Evolutionary conservation across 805 yeast species (phyloP).

Genomic region (Naumovozyma castellii): DNA sequence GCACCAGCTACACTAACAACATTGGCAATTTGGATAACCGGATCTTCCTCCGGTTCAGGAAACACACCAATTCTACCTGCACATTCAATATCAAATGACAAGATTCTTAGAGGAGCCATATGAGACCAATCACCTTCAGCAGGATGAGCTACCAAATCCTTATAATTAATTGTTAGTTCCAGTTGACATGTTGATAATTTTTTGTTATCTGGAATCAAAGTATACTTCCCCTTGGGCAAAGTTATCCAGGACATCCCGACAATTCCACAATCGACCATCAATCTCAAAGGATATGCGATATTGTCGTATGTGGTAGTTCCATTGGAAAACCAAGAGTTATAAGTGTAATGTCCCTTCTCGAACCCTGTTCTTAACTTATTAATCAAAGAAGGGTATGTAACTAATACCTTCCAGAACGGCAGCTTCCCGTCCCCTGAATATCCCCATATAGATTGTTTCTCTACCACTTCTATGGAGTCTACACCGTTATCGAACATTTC

Average conservation of each 20-base stretch:
- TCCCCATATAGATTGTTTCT: constrained; percentile 91
- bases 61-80: constrained; percentile 95
- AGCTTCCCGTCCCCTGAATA: constrained; percentile 67
- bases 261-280: constrained; percentile 87
- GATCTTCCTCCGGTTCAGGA: constrained; percentile 89
- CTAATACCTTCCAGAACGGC: constrained; percentile 70
- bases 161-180: constrained; percentile 64
- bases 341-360: constrained; percentile 70
- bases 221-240: constrained; percentile 66
- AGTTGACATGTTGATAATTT: constrained; percentile 73
- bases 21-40: constrained; percentile 94
- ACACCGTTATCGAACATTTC: constrained; percentile 46
- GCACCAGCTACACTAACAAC: constrained; percentile 76
- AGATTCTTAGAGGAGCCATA: constrained; percentile 85
- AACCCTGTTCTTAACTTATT: constrained; percentile 67
- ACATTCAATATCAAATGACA: constrained; percentile 96
- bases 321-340: constrained; percentile 50
- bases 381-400: constrained; percentile 55
- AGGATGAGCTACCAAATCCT: constrained; percentile 65
- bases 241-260: constrained; percentile 98
- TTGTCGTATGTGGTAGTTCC: constrained; percentile 79
- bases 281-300: constrained; percentile 70
- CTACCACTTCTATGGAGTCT: constrained; percentile 50
- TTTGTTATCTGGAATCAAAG: constrained; percentile 31
- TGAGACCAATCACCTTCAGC: constrained; percentile 91